Base-by-base conservation (phyloP, 2,329 filamentous ascomycete genomes). In the Aureobasidium uvarum region DNA sequence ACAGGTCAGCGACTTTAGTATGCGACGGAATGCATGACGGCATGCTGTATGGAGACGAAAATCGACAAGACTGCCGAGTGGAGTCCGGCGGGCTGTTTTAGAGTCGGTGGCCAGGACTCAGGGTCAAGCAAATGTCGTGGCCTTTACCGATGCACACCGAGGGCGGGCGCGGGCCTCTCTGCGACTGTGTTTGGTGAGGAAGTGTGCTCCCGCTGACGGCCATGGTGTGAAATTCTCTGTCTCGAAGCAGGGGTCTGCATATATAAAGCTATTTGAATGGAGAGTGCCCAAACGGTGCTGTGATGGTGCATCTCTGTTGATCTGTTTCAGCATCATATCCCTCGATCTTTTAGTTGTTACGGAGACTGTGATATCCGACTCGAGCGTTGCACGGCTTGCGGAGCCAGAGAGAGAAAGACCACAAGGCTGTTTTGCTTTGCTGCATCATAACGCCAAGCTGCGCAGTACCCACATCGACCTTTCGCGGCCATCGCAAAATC, bases 401-500 rank as follows among this genome's bases (percentile, higher is more conserved):
- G 38, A 41, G 14, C 20, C 54, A 43, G 38, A 43, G 23, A 43
- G 14, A 28, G 25, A 14, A 56, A 56, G 54, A 38, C 54, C 20
- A 56, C 54, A 43, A 56, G 54, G 54, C 54, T 56, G 54, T 56
- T 56, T 56, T 56, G 54, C 54, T 56, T 56, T 56, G 54, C 54
- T 56, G 54, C 54, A 56, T 56, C 54, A 56, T 62, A 38, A 43
- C 41, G 58, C 58, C 58, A 62, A 62, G 58, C 58, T 51, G 10
- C 46, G 20, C 20, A 36, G 31, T 48, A 25, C 46, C 48, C 28
- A 33, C 59, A 46, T 38, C 46, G 3, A 16, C 23, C 59, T 52
- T 38, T 25, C 13, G 45, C 38, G 20, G 33, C 38, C 54, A 56
- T 56, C 54, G 54, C 54, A 56, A 56, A 56, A 56, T 43, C 38